Base-by-base conservation (phyloP, 2,329 filamentous ascomycete species). In the Acarospora socialis region DNA sequence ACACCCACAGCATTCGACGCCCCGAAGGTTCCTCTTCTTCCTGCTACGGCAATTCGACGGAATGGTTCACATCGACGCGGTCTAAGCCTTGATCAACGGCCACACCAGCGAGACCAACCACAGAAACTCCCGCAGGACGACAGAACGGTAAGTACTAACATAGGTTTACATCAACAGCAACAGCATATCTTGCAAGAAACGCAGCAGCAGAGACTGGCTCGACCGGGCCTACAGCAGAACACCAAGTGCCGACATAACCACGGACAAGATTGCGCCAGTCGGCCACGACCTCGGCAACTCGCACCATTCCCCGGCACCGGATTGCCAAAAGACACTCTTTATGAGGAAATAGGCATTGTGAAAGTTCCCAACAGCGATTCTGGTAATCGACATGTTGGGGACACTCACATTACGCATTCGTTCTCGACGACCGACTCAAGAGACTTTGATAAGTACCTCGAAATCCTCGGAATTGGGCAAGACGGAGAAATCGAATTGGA, bases 121-220 rank as follows among this genome's bases (percentile, higher is more conserved):
- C 47, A 47, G 49, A 45, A 48, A 46, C 35, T 48, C 48, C 42
- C 58, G 50, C 66, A 67, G 58, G 63, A 66, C 45, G 62, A 63
- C 48, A 53, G 48, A 45, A 58, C 56, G 61, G 61, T 68, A 40
- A 66, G 63, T 61, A 71, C 60, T 55, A 65, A 63, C 53, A 54
- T 60, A 65, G 63, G 63, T 68, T 59, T 64, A 64, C 39, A 46
- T 50, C 63, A 60, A 57, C 56, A 68, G 61, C 62, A 64, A 70
- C 80, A 86, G 71, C 78, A 83, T 70, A 68, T 73, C 63, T 70
- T 83, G 76, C 79, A 77, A 77, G 80, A 81, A 81, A 70, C 78
- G 75, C 82, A 87, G 73, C 74, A 81, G 76, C 81, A 84, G 66
- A 73, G 73, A 70, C 21, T 74, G 70, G 71, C 72, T 71, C 75